Conservation (phyloP, 2,329 filamentous ascomycete species). For the Penicillium janthinellum region DNA sequence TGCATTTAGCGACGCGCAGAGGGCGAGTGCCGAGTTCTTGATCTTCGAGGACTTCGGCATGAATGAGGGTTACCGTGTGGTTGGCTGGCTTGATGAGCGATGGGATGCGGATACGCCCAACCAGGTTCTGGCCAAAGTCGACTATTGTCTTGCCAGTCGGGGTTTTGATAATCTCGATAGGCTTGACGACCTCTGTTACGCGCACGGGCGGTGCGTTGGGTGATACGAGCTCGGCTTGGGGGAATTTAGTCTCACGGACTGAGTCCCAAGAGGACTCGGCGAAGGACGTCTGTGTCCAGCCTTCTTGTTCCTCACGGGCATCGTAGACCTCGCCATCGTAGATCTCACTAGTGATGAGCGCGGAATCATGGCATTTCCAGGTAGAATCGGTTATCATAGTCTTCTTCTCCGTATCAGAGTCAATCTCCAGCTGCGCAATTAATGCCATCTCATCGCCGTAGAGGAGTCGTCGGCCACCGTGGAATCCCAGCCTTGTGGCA, state of each 20-base stretch:
- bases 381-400: constrained; percentile 21
- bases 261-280: constrained; percentile 28
- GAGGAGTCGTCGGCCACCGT: constrained; percentile 14
- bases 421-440: constrained; percentile 34
- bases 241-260: constrained; percentile 40
- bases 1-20: constrained; percentile 48
- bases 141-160: constrained; percentile 53
- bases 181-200: constrained; percentile 31
- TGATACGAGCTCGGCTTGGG: constrained; percentile 23
- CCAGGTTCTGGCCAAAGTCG: constrained; percentile 63
- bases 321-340: constrained; percentile 54
- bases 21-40: constrained; percentile 48
- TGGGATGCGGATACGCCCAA: constrained; percentile 51
- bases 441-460: constrained; percentile 32
- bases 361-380: constrained; percentile 27
- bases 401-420: constrained; percentile 14
- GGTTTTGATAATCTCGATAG: constrained; percentile 33
- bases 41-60: constrained; percentile 59
- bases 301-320: constrained; percentile 34
- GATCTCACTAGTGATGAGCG: constrained; percentile 43
- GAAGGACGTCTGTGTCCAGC: constrained; percentile 18
- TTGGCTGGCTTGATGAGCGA: constrained; percentile 16
- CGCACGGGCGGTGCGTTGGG: constrained; percentile 51
- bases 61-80: constrained; percentile 41
- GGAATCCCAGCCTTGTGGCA: constrained; percentile 32